phyloP scores from a whole-genome alignment of 495 filamentous ascomycete species.

The Tuber borchii region DNA sequence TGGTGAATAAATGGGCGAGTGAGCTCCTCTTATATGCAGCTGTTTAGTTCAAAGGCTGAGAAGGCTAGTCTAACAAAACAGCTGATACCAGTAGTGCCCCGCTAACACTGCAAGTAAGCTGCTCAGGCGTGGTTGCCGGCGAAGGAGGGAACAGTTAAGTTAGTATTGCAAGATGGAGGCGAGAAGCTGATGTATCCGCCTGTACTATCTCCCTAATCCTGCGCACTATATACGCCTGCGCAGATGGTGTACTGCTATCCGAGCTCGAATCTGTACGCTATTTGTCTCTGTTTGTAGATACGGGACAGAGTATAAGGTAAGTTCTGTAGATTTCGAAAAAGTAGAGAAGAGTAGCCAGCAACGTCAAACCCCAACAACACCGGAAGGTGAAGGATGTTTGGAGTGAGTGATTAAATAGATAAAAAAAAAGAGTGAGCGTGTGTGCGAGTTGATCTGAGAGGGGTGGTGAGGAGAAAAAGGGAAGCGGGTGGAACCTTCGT shows the following conservation, averaged over 20 bases:
- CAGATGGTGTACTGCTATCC: neutral
- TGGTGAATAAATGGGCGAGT: neutral
- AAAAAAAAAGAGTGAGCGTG: slow-evolving; percentile 8
- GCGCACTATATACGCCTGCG: neutral
- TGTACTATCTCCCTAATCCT: neutral
- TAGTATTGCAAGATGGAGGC: neutral
- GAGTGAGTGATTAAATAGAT: slow-evolving; percentile 3
- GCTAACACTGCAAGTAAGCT: neutral
- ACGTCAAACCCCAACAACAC: neutral
- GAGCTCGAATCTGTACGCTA: neutral
- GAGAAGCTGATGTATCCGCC: neutral
- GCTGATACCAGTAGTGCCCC: neutral
- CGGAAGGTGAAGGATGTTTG: neutral
- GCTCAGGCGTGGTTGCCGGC: neutral
- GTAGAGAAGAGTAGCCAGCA: slow-evolving; percentile 18
- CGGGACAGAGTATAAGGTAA: neutral
- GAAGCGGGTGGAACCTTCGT: slow-evolving; percentile 26
- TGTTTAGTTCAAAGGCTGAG: neutral
- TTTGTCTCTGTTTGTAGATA: neutral
- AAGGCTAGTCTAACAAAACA: neutral
- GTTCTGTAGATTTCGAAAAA: slow-evolving; percentile 9
- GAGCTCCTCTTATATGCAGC: neutral
- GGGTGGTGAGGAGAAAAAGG: slow-evolving; percentile 10
- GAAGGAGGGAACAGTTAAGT: neutral
- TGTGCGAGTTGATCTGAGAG: slow-evolving; percentile 4